These are phyloP conservation scores for Monilinia vaccinii-corymbosi DNA, from an alignment of 2,329 filamentous ascomycete species.

Conservation along the genomic window DNA sequence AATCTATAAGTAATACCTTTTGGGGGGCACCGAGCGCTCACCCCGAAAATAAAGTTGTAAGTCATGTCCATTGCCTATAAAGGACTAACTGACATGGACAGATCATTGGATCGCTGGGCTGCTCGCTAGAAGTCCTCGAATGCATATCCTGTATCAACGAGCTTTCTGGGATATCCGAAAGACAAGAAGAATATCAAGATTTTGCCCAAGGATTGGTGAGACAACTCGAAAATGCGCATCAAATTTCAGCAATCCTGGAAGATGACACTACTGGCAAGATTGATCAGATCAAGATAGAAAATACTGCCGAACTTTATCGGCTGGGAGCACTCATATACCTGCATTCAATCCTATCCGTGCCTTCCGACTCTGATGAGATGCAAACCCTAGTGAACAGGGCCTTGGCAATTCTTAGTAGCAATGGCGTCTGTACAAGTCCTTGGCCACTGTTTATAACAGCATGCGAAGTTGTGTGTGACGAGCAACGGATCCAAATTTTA, in stretches of 20 bases:
- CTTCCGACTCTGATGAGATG: constrained; percentile 18
- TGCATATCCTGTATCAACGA: constrained; percentile 36
- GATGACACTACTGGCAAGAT: constrained; percentile 26
- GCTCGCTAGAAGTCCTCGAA: constrained; percentile 38
- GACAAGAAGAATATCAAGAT: background rate
- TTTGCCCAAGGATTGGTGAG: constrained; percentile 15
- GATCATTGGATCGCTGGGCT: constrained; percentile 40
- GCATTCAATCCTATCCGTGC: constrained; percentile 20
- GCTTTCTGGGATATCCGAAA: background rate
- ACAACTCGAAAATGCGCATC: constrained; percentile 16
- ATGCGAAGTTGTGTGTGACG: constrained; percentile 36
- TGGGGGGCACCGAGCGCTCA: background rate
- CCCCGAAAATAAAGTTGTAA: background rate
- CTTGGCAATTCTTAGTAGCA: constrained; percentile 30
- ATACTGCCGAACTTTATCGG: constrained; percentile 40
- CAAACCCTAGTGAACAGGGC: constrained; percentile 25
- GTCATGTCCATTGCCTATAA: background rate
- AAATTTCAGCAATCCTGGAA: constrained; percentile 25
- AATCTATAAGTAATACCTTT: background rate
- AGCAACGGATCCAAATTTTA: constrained; percentile 34
- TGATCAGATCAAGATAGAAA: constrained; percentile 26
- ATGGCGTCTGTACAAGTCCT: constrained; percentile 38
- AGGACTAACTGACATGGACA: background rate
- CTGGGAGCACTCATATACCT: constrained; percentile 37
- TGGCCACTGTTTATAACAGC: constrained; percentile 41